Conservation (phyloP, 2,329 filamentous ascomycete species). For the Leptodontidium sp. region DNA sequence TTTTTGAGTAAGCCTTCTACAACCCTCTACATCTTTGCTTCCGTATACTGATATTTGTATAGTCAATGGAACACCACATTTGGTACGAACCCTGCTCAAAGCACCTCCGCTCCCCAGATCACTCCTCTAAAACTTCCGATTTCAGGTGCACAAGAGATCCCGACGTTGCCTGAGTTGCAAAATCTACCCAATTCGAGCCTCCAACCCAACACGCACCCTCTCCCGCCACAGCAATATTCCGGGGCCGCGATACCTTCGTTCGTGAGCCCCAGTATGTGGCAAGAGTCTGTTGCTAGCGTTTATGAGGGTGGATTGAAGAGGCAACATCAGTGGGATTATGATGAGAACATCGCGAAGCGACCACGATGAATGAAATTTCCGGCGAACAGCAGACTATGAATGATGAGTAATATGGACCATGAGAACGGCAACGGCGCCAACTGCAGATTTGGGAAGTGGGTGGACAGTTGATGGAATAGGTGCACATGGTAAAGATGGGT, state of each 20-base stretch:
- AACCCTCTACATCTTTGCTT: background rate
- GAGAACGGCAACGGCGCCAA: background rate
- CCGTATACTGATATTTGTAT: slow-evolving; percentile 43
- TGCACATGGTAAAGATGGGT: background rate
- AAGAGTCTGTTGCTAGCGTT: slow-evolving; percentile 73
- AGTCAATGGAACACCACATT: slow-evolving; percentile 98
- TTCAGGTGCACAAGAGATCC: slow-evolving; percentile 56
- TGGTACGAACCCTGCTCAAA: slow-evolving; percentile 60
- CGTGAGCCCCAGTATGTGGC: slow-evolving; percentile 77
- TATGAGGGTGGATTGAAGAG: slow-evolving; percentile 72
- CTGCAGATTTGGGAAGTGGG: background rate
- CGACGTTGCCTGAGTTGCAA: slow-evolving; percentile 55
- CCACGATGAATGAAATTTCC: slow-evolving; percentile 34
- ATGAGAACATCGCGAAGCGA: slow-evolving; percentile 43
- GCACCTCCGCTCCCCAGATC: slow-evolving; percentile 47
- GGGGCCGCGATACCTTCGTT: slow-evolving; percentile 63
- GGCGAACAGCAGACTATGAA: slow-evolving; percentile 9
- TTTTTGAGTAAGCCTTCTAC: slow-evolving; percentile 78
- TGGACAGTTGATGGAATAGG: slow-evolving; percentile 8
- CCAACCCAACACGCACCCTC: slow-evolving; percentile 54
- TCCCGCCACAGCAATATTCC: slow-evolving; percentile 61
- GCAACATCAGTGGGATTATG: slow-evolving; percentile 58
- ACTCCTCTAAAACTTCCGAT: slow-evolving; percentile 47
- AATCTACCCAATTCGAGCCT: slow-evolving; percentile 58
- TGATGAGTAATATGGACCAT: slow-evolving; percentile 14